These are phyloP conservation scores for Blastomyces emzantsi DNA, from an alignment of 2,329 filamentous ascomycete genomes.

Conservation along the genomic window DNA sequence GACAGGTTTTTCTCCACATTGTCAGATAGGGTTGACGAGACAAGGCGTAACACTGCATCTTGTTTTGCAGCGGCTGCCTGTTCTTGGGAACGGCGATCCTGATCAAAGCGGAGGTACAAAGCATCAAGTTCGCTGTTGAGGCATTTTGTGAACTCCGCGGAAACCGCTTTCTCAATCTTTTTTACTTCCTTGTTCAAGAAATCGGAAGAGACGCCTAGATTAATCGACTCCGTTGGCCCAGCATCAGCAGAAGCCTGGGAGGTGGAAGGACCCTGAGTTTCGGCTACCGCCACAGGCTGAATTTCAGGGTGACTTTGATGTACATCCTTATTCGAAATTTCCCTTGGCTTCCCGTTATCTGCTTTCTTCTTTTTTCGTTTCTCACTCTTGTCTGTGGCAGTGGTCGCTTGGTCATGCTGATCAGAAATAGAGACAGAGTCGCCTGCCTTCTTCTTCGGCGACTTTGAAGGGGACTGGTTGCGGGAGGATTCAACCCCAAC, in stretches of 20 bases:
- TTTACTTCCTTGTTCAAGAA: constrained; percentile 54
- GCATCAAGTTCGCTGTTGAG: constrained; percentile 44
- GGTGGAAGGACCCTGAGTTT: not conserved
- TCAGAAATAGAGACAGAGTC: constrained; percentile 24
- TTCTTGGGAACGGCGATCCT: constrained; percentile 59
- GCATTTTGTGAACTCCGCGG: constrained; percentile 40
- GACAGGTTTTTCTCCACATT: constrained; percentile 68
- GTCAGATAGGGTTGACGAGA: constrained; percentile 59
- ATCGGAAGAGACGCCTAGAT: constrained; percentile 37
- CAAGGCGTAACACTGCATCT: constrained; percentile 58
- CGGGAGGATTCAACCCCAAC: constrained; percentile 22
- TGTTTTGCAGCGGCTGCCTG: constrained; percentile 57
- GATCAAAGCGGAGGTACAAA: constrained; percentile 54
- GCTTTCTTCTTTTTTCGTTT: constrained; percentile 60
- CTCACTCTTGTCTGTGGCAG: constrained; percentile 49
- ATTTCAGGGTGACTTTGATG: not conserved
- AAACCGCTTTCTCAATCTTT: constrained; percentile 43
- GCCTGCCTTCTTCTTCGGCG: constrained; percentile 29
- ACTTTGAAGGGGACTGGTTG: constrained; percentile 32
- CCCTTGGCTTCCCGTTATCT: constrained; percentile 40
- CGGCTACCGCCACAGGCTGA: not conserved
- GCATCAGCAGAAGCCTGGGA: not conserved
- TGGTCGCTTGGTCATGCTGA: constrained; percentile 22
- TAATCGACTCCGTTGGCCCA: not conserved
- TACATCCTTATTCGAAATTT: constrained; percentile 18